A percentile compares a stretch with the other conserved stretches of the same genome.
phyloP scores from a whole-genome alignment of 2,329 filamentous ascomycete genomes.

The Furcasterigmium sp. region DNA sequence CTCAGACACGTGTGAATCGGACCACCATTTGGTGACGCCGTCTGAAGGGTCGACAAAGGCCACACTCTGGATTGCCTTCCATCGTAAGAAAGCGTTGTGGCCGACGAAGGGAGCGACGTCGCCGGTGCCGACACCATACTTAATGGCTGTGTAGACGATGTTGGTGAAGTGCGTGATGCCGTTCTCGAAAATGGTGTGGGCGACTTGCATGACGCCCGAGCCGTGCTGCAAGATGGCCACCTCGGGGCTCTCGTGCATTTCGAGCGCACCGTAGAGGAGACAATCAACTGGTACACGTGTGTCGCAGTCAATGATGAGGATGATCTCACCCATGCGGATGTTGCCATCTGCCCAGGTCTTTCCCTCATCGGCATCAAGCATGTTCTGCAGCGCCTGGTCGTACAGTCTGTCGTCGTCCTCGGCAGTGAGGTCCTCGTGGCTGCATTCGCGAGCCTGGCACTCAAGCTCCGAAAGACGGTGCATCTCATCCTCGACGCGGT shows the following conservation, averaged over 20 bases:
- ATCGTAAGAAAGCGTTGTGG: constrained; percentile 71
- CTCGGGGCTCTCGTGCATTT: constrained; percentile 66
- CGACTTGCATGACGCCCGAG: constrained; percentile 73
- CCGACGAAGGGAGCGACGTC: constrained; percentile 73
- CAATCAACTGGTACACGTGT: constrained; percentile 65
- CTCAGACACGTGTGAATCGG: constrained; percentile 69
- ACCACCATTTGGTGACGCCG: constrained; percentile 65
- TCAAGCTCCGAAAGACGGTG: constrained; percentile 11
- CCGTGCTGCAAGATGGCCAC: constrained; percentile 68
- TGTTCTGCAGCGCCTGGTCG: constrained; percentile 34
- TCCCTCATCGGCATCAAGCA: constrained; percentile 42
- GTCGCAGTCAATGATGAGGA: constrained; percentile 64
- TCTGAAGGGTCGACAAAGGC: constrained; percentile 40
- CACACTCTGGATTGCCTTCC: constrained; percentile 39
- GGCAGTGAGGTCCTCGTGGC: constrained; percentile 33
- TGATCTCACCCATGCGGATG: constrained; percentile 54
- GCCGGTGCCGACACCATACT: constrained; percentile 64
- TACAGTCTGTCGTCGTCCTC: constrained; percentile 41
- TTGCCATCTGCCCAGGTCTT: constrained; percentile 53
- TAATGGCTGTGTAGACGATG: constrained; percentile 69
- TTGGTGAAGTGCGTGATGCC: constrained; percentile 75
- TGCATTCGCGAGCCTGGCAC: background rate
- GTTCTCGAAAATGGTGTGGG: constrained; percentile 68
- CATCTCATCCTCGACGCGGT: constrained; percentile 49
- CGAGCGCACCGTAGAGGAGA: constrained; percentile 62